phyloP scores from a whole-genome alignment of 495 filamentous ascomycete genomes.

The Astrocystis sublimbata region DNA sequence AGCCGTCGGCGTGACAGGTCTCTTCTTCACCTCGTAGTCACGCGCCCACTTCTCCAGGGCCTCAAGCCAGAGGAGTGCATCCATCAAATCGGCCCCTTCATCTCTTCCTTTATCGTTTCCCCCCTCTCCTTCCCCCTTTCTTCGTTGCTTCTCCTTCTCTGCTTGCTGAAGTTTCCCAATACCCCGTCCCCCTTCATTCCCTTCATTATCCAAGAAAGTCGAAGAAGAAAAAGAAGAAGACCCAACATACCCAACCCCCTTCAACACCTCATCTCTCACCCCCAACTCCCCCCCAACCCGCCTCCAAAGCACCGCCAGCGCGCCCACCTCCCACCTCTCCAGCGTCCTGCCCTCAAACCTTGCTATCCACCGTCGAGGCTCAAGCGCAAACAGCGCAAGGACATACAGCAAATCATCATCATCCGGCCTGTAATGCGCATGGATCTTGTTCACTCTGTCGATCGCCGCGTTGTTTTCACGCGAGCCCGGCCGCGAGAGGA shows the following conservation, averaged over 20 bases:
- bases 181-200: no score
- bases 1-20: background rate
- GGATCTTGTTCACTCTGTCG: slow-evolving; percentile 37
- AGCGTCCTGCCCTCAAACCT: slow-evolving; percentile 49
- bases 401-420: slow-evolving; percentile 49
- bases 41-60: slow-evolving; percentile 4
- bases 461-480: background rate
- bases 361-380: slow-evolving; percentile 36
- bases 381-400: slow-evolving; percentile 39
- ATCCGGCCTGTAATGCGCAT: slow-evolving; percentile 42
- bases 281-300: background rate
- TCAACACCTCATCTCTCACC: background rate
- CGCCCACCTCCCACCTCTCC: slow-evolving; percentile 43
- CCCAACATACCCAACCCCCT: no score
- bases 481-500: background rate
- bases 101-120: no score
- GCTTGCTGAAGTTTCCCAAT: no score
- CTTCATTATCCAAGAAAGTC: no score
- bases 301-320: slow-evolving; percentile 43
- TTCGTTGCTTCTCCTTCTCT: no score
- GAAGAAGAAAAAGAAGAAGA: no score
- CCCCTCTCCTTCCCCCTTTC: no score
- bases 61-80: slow-evolving; percentile 7
- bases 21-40: background rate
- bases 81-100: no score